phyloP scores from a whole-genome alignment of 176 grass and related monocot genomes.

The Juncus effusus region DNA sequence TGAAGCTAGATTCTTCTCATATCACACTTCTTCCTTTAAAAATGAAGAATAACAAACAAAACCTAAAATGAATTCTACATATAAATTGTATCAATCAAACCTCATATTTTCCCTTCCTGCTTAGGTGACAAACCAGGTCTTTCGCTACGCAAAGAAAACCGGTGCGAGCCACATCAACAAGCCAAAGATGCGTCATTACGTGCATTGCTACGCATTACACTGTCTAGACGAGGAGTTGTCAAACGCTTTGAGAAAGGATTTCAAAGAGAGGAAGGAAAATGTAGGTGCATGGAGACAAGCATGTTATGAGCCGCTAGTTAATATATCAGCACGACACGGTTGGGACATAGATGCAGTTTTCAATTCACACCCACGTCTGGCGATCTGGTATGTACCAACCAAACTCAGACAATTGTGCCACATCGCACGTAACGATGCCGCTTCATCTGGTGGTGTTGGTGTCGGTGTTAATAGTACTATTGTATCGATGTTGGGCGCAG shows the following conservation, averaged over 20 bases:
- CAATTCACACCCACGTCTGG: conserved; percentile 79
- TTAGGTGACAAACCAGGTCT: conserved; percentile 99
- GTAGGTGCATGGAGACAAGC: conserved; percentile 91
- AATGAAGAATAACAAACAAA: neutral
- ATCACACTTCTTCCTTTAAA: neutral
- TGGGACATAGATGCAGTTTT: conserved; percentile 99
- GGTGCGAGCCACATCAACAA: conserved; percentile 99
- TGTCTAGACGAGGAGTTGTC: conserved; percentile 93
- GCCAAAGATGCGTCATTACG: conserved; percentile 99
- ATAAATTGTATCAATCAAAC: neutral
- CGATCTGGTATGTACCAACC: conserved; percentile 95
- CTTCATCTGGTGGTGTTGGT: neutral
- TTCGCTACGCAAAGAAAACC: conserved; percentile 87
- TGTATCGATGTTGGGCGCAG: conserved; percentile 11
- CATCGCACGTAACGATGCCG: conserved; percentile 53
- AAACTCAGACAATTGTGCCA: conserved; percentile 96
- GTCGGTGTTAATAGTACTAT: neutral
- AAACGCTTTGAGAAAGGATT: conserved; percentile 62
- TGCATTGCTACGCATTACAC: conserved; percentile 99
- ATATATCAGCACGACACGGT: conserved; percentile 68
- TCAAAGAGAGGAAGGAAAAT: conserved; percentile 92
- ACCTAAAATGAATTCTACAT: neutral
- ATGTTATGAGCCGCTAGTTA: conserved; percentile 86
- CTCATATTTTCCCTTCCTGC: neutral
- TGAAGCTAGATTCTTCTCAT: no score